Conservation (phyloP, 805 yeast species). For the Metschnikowia colocasiae region DNA sequence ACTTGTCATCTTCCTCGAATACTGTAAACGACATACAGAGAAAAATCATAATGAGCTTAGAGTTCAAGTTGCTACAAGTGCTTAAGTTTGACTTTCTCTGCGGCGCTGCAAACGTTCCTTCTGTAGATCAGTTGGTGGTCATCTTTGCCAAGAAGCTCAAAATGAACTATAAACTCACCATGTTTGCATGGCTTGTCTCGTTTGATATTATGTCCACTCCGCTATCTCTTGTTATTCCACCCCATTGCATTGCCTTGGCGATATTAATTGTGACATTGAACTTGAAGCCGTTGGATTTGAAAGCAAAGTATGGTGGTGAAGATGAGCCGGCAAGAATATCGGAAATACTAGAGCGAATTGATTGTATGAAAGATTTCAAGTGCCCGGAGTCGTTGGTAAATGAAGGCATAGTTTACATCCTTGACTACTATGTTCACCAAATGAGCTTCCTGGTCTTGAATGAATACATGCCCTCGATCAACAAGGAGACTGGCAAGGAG, state of each 20-base stretch:
- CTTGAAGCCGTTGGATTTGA: constrained; percentile 35
- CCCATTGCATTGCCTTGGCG: constrained; percentile 72
- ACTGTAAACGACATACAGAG: constrained; percentile 49
- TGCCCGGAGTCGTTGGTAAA: constrained; percentile 44
- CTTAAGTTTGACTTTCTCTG: constrained; percentile 77
- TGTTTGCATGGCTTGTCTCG: constrained; percentile 70
- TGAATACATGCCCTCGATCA: constrained; percentile 37
- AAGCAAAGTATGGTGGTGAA: constrained; percentile 20
- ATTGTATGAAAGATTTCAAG: constrained; percentile 33
- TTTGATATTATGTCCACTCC: constrained; percentile 72
- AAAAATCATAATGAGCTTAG: constrained; percentile 54
- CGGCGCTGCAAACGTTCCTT: constrained; percentile 40
- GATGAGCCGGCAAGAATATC: constrained; percentile 17
- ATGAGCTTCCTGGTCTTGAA: constrained; percentile 50
- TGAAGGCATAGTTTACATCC: constrained; percentile 53
- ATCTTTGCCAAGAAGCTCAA: constrained; percentile 52
- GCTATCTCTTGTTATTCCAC: constrained; percentile 63
- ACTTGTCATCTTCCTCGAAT: constrained; percentile 11
- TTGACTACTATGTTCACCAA: constrained; percentile 59
- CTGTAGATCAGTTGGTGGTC: constrained; percentile 61
- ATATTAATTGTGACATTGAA: constrained; percentile 58
- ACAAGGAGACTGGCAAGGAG: constrained; percentile 40
- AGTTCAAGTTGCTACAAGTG: constrained; percentile 70
- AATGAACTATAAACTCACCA: constrained; percentile 45
- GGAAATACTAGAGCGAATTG: constrained; percentile 30